Base-by-base conservation (phyloP, 371 early-diverging fungal species). In the Apophysomyces variabilis region DNA sequence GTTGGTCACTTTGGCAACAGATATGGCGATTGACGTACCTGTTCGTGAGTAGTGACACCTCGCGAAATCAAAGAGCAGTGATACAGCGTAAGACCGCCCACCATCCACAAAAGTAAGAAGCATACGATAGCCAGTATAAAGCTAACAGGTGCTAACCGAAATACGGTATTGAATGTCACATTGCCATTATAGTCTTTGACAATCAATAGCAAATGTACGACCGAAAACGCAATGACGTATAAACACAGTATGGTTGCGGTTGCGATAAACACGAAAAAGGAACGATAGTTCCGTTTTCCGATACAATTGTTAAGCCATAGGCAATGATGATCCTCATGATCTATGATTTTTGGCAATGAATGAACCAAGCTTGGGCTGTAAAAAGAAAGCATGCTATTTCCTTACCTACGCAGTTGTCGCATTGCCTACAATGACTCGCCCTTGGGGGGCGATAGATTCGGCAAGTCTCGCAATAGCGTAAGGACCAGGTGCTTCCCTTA, bases 271-370 rank as follows among this genome's bases (percentile, higher is more conserved):
- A 87, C 83, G 70, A 91, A 90, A 66, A 96, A 96, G 35, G 86
- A 90, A 9, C 92, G 86, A 74, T 96, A 96, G 77, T 96, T 97
- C 61, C 96, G 85, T 38, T 89, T 89, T 0, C 98, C 98, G 50
- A 98, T 85, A 73, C 97, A 97, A 77, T 94, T 96, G 70, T 91
- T 94, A 5, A 94, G 87, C 97, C 97, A 98, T 26, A 95, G 90
- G 72, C 98, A 98, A 74, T 98, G 96, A 66, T 96, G 95, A 68
- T 96, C 95, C 72, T 90, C 88, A 64, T 86, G 83, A 71, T 90
- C 92, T 87, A 64, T 43, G 32, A 43, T 5, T 14, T 43, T 47
- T 26, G 3, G 0, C 32, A 26, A 26, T 26, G 32, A 26, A 26
- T 26, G 3, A 26, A 3, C 32, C 32, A 26, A 26, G 3, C 32